Conservation (phyloP, 345 rosid species). For the Microthlaspi erraticum region DNA sequence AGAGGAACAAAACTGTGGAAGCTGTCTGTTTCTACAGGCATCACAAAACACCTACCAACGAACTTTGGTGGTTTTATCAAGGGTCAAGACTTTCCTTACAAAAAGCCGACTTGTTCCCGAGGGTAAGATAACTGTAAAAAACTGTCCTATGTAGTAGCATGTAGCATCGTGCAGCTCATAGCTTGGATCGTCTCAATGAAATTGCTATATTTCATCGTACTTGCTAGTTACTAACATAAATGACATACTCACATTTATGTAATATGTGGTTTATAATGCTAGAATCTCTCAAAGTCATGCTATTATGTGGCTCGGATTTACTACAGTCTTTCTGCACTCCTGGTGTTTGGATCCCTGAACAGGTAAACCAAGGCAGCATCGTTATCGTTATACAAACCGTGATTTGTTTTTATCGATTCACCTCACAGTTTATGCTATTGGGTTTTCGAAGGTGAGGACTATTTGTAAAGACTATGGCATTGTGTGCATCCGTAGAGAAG, state of each 20-base stretch:
- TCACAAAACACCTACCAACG: slow-evolving; percentile 74
- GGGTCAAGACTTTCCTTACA: slow-evolving; percentile 60
- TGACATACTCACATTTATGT: slow-evolving; percentile 13
- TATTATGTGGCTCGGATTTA: slow-evolving; percentile 93
- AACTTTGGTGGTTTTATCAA: slow-evolving; percentile 60
- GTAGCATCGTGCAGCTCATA: too few species aligned
- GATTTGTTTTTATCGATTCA: slow-evolving; percentile 4
- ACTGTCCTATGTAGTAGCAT: too few species aligned
- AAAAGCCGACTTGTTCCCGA: slow-evolving; percentile 39
- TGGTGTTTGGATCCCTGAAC: slow-evolving; percentile 85
- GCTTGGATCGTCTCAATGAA: background rate
- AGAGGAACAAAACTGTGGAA: slow-evolving; percentile 17
- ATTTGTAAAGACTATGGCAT: slow-evolving; percentile 81
- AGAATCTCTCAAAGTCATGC: slow-evolving; percentile 80
- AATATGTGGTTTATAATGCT: slow-evolving; percentile 29
- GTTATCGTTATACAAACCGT: background rate
- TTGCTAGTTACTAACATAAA: background rate
- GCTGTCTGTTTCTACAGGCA: slow-evolving; percentile 55
- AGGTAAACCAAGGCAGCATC: slow-evolving; percentile 50
- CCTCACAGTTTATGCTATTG: slow-evolving; percentile 6
- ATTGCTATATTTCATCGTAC: background rate
- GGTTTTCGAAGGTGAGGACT: slow-evolving; percentile 54
- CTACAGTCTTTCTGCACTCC: slow-evolving; percentile 77
- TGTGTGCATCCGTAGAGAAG: slow-evolving; percentile 88
- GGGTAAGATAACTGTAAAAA: slow-evolving; percentile 49